Conservation (phyloP, 306 rosid species). For the Boehmeria nivea region DNA sequence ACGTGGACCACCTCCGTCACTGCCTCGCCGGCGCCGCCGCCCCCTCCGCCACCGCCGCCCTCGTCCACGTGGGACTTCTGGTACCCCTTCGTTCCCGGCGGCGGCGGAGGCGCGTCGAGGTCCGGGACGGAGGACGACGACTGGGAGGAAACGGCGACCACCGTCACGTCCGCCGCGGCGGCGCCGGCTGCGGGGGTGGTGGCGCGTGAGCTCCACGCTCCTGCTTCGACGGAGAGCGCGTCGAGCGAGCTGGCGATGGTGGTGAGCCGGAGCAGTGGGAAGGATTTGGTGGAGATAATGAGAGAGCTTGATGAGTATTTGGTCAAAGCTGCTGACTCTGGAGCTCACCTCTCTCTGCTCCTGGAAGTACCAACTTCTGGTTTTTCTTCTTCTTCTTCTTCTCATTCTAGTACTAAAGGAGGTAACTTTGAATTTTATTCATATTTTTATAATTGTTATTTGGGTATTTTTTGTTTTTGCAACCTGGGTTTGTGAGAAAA, state of each 20-base stretch:
- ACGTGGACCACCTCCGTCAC: conserved; percentile 84
- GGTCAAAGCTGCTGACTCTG: conserved; percentile 86
- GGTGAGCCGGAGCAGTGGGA: conserved; percentile 56
- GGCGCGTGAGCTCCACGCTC: conserved; percentile 17
- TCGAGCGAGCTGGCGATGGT: conserved; percentile 80
- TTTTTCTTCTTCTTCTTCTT: conserved; percentile 48
- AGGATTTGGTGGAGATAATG: conserved; percentile 75
- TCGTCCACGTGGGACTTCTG: conserved; percentile 90
- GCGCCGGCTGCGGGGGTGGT: conserved; percentile 31
- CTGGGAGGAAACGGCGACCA: conserved; percentile 65
- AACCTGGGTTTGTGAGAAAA: too few relatives aligned
- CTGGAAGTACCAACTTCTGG: conserved; percentile 69
- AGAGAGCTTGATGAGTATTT: conserved; percentile 92
- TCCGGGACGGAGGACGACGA: conserved; percentile 77
- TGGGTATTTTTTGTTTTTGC: too few relatives aligned
- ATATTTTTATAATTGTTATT: background rate
- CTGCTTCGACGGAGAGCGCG: conserved; percentile 49
- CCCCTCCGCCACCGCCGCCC: conserved; percentile 60
- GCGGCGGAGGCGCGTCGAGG: conserved; percentile 39
- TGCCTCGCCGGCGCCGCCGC: conserved; percentile 57
- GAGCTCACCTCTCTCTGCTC: conserved; percentile 56
- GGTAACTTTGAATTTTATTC: conserved; percentile 28
- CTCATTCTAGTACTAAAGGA: conserved; percentile 41
- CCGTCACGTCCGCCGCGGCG: conserved; percentile 46
- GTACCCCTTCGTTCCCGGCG: conserved; percentile 79